Percentiles rank a stretch among this genome's conserved stretches.
phyloP scores from a whole-genome alignment of 768 basidiomycete species.

The Suillus sp. region DNA sequence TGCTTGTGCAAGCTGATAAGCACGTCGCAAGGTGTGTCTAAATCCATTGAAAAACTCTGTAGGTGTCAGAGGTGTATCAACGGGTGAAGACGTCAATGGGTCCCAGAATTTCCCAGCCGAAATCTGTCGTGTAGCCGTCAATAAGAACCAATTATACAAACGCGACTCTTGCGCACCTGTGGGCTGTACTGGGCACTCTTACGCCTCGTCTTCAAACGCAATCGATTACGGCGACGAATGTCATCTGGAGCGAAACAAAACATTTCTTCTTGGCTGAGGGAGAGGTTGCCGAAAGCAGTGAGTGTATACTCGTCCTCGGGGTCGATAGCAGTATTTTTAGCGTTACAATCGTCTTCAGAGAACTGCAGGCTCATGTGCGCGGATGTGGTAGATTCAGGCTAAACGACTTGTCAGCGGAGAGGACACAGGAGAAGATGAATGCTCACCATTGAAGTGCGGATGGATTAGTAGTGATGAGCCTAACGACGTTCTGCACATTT shows the following conservation, averaged over 20 bases:
- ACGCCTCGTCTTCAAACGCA: constrained; percentile 27
- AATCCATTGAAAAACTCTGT: background rate
- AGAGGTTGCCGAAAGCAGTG: constrained; percentile 49
- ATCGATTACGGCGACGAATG: constrained; percentile 12
- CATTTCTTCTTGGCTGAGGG: constrained; percentile 39
- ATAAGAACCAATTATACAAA: background rate
- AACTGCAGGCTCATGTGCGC: background rate
- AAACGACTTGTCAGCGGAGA: background rate
- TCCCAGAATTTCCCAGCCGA: background rate
- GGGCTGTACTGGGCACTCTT: background rate
- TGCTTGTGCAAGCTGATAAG: background rate
- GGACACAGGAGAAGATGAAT: background rate
- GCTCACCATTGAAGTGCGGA: background rate
- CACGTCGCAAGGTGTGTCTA: background rate
- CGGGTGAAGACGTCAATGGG: background rate
- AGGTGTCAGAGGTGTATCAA: background rate
- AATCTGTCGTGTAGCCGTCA: background rate
- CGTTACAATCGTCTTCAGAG: background rate
- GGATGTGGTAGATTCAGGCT: background rate
- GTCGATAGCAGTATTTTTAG: background rate
- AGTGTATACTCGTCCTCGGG: constrained; percentile 44
- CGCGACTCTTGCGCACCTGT: background rate
- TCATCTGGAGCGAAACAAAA: constrained; percentile 25
- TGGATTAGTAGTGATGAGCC: background rate
- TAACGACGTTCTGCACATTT: background rate